phyloP scores from a whole-genome alignment of 2,329 filamentous ascomycete species.

The Periglandula ipomoeae region DNA sequence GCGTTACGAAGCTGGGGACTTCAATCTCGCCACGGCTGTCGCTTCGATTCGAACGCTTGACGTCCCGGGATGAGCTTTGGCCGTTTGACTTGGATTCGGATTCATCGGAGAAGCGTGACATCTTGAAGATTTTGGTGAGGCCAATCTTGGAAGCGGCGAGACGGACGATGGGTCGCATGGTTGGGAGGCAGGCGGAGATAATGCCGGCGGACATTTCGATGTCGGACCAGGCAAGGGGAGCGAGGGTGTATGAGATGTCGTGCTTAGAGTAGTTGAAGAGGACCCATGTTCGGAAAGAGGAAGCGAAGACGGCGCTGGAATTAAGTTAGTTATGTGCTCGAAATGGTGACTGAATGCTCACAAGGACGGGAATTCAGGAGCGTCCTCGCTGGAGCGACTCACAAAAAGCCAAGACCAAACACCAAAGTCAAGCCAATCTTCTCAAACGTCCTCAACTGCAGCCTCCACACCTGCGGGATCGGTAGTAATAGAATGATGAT shows the following conservation, averaged over 20 bases:
- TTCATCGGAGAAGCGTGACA: constrained; percentile 10
- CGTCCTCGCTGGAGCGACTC: constrained; percentile 22
- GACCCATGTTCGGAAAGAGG: constrained; percentile 36
- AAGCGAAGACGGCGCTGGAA: constrained; percentile 36
- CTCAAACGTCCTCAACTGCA: constrained; percentile 30
- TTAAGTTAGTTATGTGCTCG: too few relatives aligned
- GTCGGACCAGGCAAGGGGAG: constrained; percentile 14
- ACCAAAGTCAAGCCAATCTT: constrained; percentile 33
- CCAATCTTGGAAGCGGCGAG: constrained; percentile 28
- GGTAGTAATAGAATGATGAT: constrained; percentile 33
- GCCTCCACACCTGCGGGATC: constrained; percentile 32
- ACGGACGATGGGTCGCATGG: constrained; percentile 36
- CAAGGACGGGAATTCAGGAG: not conserved
- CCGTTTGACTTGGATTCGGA: not conserved
- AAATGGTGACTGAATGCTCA: too few relatives aligned
- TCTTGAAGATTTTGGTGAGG: constrained; percentile 19
- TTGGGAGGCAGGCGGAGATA: constrained; percentile 43
- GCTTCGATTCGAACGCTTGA: constrained; percentile 1
- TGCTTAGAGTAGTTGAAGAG: constrained; percentile 32
- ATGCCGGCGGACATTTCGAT: constrained; percentile 41
- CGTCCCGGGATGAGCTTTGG: constrained; percentile 1
- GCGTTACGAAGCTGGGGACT: not conserved
- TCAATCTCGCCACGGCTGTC: not conserved
- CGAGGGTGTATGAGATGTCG: constrained; percentile 37
- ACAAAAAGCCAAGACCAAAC: constrained; percentile 37